These are phyloP conservation scores for Atalantia buxifolia DNA, from an alignment of 345 rosid genomes.

Conservation along the genomic window DNA sequence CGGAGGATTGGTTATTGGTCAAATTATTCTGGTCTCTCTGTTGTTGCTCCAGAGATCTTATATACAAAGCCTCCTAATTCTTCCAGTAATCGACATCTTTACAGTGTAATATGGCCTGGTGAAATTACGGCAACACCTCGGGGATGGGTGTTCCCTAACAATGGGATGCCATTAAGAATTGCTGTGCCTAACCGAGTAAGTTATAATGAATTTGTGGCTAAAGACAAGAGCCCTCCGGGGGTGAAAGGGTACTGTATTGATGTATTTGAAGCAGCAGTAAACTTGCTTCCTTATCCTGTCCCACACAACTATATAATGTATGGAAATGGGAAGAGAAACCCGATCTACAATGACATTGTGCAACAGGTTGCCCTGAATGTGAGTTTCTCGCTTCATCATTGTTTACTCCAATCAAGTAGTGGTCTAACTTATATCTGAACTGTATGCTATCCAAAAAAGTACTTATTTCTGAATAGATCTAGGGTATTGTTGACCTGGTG, in stretches of 20 bases:
- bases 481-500: background rate
- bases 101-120: conserved; percentile 82
- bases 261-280: conserved; percentile 85
- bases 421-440: background rate
- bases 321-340: conserved; percentile 70
- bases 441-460: too few relatives aligned
- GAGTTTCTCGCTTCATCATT: conserved; percentile 30
- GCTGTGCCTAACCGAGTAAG: conserved; percentile 76
- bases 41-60: conserved; percentile 54
- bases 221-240: conserved; percentile 63
- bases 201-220: conserved; percentile 50
- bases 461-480: background rate
- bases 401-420: background rate
- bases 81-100: conserved; percentile 53
- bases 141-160: conserved; percentile 93
- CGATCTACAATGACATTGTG: conserved; percentile 55
- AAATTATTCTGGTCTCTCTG: conserved; percentile 67
- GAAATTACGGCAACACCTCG: conserved; percentile 48
- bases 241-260: conserved; percentile 86
- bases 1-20: conserved; percentile 94
- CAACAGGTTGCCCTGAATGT: conserved; percentile 59
- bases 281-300: conserved; percentile 82
- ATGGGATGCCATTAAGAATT: conserved; percentile 70
- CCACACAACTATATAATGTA: conserved; percentile 54
- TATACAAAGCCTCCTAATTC: conserved; percentile 50